These are phyloP conservation scores for Penicillium atrosanguineum DNA, from an alignment of 495 filamentous ascomycete species.

Conservation along the genomic window DNA sequence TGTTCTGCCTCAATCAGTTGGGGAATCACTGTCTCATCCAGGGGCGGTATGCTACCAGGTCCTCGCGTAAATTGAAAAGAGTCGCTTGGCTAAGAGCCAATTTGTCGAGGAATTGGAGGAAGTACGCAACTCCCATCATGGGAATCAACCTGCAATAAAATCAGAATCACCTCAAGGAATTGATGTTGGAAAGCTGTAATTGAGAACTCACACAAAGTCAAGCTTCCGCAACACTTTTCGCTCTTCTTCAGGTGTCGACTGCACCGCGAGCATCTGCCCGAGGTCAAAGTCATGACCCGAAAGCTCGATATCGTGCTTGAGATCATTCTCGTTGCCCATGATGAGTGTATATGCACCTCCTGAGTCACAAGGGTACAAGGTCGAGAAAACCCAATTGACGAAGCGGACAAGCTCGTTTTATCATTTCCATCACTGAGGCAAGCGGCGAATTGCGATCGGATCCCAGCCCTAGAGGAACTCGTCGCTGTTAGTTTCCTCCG, in stretches of 20 bases:
- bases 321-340: conserved; percentile 11
- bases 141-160: conserved; percentile 39
- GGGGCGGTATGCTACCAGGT: conserved; percentile 24
- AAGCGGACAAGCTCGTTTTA: too few species aligned
- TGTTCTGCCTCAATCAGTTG: conserved; percentile 18
- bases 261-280: conserved; percentile 26
- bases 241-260: conserved; percentile 28
- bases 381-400: neutral
- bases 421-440: too few species aligned
- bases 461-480: neutral
- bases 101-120: conserved; percentile 56
- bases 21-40: neutral
- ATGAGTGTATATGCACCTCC: neutral
- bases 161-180: neutral
- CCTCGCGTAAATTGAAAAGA: conserved; percentile 44
- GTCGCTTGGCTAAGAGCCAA: conserved; percentile 51
- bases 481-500: neutral
- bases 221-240: conserved; percentile 29
- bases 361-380: too few species aligned
- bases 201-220: conserved; percentile 26
- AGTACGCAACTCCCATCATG: conserved; percentile 26
- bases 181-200: neutral
- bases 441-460: too few species aligned
- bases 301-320: conserved; percentile 8
- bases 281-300: conserved; percentile 26